Conservation (phyloP, 352 stramenopile species). For the Pelagophyceae sp. region DNA sequence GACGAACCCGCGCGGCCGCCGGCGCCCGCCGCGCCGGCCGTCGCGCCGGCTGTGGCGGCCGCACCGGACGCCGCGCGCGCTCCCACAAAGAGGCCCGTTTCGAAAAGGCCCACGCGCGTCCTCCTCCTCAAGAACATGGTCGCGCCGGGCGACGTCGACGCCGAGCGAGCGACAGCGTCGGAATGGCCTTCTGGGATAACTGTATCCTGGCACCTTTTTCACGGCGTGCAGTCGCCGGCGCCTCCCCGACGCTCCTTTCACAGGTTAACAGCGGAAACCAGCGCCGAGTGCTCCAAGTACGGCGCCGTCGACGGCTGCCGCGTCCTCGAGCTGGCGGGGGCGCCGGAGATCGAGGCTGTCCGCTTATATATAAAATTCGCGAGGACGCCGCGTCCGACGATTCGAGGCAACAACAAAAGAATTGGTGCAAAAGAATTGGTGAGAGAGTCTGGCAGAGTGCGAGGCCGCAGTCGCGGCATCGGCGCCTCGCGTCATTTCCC, state of each 20-base stretch:
- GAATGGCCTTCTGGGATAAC: no score
- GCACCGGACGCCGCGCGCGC: not conserved
- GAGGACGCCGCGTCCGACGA: no score
- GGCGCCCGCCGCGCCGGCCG: not conserved
- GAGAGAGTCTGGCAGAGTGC: no score
- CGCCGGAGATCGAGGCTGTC: not conserved
- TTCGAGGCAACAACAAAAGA: no score
- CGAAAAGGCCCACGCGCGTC: slow-evolving; percentile 7
- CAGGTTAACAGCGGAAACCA: not conserved
- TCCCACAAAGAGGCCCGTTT: not conserved
- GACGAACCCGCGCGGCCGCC: not conserved
- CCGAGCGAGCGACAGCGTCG: not conserved
- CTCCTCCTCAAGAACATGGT: slow-evolving; percentile 14
- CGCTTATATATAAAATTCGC: not conserved
- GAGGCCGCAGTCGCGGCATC: no score
- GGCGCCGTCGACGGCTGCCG: not conserved
- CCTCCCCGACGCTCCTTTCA: no score
- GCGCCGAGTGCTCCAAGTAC: slow-evolving; percentile 11
- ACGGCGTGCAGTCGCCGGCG: no score
- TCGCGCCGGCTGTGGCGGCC: not conserved
- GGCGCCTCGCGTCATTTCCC: no score
- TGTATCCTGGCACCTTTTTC: no score
- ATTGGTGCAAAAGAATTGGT: no score
- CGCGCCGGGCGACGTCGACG: not conserved
- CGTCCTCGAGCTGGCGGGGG: not conserved